Evolutionary conservation across 768 basidiomycete genomes (phyloP).

Genomic region (Boletus vermiculosoides): DNA sequence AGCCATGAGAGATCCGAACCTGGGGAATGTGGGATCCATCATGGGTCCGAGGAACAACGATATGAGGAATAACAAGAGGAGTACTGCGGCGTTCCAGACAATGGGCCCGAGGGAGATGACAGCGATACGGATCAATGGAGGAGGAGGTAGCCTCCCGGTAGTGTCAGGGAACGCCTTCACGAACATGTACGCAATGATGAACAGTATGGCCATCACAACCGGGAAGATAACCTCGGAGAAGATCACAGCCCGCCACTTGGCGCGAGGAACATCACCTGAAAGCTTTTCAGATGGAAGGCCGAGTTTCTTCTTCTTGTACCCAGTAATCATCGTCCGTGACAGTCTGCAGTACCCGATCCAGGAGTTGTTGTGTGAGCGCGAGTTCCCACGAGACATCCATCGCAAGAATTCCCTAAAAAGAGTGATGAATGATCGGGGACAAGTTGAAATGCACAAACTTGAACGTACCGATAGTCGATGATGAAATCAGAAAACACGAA

Average conservation of each 20-base stretch:
- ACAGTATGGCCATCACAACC: conserved; percentile 78
- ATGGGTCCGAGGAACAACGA: conserved; percentile 93
- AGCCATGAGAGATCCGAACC: conserved; percentile 92
- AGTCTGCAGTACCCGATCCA: conserved; percentile 99
- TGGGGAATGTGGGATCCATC: conserved; percentile 77
- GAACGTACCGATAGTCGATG: conserved; percentile 82
- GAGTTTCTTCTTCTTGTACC: conserved; percentile 98
- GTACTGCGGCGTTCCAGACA: conserved; percentile 89
- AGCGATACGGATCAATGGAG: conserved; percentile 88
- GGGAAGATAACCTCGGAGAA: conserved; percentile 88
- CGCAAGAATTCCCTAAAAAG: conserved; percentile 84
- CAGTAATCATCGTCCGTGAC: conserved; percentile 97
- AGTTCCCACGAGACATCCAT: conserved; percentile 99
- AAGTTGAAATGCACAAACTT: not conserved
- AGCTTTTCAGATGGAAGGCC: conserved; percentile 98
- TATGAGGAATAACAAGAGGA: conserved; percentile 84
- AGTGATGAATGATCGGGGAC: not conserved
- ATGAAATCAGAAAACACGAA: conserved; percentile 97
- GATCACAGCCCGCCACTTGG: conserved; percentile 87
- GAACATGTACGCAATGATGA: conserved; percentile 89
- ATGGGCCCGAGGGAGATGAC: conserved; percentile 93
- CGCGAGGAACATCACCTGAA: conserved; percentile 92
- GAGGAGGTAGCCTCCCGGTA: conserved; percentile 64
- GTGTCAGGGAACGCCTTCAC: conserved; percentile 80
- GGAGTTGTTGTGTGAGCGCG: conserved; percentile 93